Evolutionary conservation across 306 rosid species (phyloP).

Genomic region (Prunus davidiana): DNA sequence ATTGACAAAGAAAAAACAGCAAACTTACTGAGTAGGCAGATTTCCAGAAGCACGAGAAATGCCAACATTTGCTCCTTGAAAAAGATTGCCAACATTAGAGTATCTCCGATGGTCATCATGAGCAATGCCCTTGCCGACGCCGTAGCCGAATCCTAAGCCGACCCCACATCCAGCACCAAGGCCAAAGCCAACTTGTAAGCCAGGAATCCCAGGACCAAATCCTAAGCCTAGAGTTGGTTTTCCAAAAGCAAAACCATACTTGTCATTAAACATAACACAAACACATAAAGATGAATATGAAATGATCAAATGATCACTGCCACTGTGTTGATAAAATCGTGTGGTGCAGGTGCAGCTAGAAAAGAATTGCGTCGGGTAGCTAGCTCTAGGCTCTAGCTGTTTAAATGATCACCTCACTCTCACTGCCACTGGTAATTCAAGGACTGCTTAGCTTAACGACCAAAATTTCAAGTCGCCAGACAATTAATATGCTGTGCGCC

Average conservation of each 20-base stretch:
- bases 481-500: too few relatives aligned
- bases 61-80: slow-evolving; percentile 10
- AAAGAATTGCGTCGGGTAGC: too few relatives aligned
- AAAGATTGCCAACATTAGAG: slow-evolving; percentile 66
- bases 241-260: not conserved
- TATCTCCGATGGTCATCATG: slow-evolving; percentile 59
- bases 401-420: too few relatives aligned
- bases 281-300: not conserved
- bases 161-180: slow-evolving; percentile 90
- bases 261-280: not conserved
- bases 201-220: slow-evolving; percentile 88
- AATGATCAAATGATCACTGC: not conserved
- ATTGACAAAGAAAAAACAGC: not conserved
- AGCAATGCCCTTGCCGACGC: slow-evolving; percentile 80
- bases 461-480: too few relatives aligned
- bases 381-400: too few relatives aligned
- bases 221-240: slow-evolving; percentile 63
- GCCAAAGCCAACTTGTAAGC: slow-evolving; percentile 75
- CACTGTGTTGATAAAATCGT: too few relatives aligned
- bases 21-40: slow-evolving; percentile 61
- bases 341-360: too few relatives aligned
- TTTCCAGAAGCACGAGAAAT: slow-evolving; percentile 9
- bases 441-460: too few relatives aligned
- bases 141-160: slow-evolving; percentile 92
- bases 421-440: too few relatives aligned